Evolutionary conservation across 1,139 yeast genomes (phyloP).

Genomic region (Blastobotrys indianensis): DNA sequence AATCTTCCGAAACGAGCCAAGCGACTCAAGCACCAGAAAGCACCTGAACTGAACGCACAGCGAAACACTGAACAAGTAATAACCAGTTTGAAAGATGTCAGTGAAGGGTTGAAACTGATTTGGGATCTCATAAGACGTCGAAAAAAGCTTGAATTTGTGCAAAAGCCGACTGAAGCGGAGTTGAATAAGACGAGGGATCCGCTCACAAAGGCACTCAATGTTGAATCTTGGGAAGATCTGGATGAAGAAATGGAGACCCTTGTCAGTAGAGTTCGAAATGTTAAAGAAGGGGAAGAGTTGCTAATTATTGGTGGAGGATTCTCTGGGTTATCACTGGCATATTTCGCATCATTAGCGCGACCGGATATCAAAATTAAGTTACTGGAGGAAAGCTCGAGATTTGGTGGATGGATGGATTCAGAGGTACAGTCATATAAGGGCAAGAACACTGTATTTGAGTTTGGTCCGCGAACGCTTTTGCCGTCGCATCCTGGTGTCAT

Average conservation of each 20-base stretch:
- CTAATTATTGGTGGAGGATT: slow-evolving; percentile 75
- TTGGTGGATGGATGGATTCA: slow-evolving; percentile 82
- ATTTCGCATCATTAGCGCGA: slow-evolving; percentile 60
- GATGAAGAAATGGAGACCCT: slow-evolving; percentile 25
- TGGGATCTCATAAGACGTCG: slow-evolving; percentile 7
- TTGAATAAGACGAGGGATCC: slow-evolving; percentile 5
- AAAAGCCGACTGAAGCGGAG: background rate
- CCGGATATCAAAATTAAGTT: slow-evolving; percentile 58
- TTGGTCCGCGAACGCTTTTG: slow-evolving; percentile 40
- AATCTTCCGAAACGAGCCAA: background rate
- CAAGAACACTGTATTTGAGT: slow-evolving; percentile 29
- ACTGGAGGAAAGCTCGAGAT: slow-evolving; percentile 47
- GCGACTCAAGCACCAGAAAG: background rate
- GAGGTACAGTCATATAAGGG: slow-evolving; percentile 12
- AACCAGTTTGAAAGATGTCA: slow-evolving; percentile 6
- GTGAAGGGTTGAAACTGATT: slow-evolving; percentile 10
- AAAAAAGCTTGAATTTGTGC: slow-evolving; percentile 8
- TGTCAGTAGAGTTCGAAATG: slow-evolving; percentile 26
- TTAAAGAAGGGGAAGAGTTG: slow-evolving; percentile 26
- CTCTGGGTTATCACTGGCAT: slow-evolving; percentile 76
- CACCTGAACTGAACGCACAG: background rate
- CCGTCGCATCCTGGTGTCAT: slow-evolving; percentile 35
- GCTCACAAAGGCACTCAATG: slow-evolving; percentile 14
- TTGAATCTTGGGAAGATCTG: slow-evolving; percentile 19
- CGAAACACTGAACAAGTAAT: background rate